Percentiles rank a stretch among this genome's conserved stretches.
Evolutionary conservation across 2,329 filamentous ascomycete genomes (phyloP).

Genomic region (Sarocladium oryzae): DNA sequence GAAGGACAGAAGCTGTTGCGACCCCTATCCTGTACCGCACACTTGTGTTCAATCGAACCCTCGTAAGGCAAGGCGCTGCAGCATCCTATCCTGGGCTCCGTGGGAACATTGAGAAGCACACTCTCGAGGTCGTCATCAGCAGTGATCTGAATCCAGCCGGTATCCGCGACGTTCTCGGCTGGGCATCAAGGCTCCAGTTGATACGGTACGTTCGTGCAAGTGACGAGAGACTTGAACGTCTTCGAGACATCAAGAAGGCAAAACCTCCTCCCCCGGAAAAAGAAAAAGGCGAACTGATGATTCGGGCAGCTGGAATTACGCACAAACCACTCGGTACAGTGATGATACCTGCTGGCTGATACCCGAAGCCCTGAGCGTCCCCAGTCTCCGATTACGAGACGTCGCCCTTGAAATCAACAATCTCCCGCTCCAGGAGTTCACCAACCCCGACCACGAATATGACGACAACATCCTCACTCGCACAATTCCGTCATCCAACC

Average conservation of each 20-base stretch:
- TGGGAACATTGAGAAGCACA: slow-evolving; percentile 29
- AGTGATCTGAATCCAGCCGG: slow-evolving; percentile 33
- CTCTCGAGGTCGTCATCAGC: slow-evolving; percentile 32
- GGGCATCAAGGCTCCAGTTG: slow-evolving; percentile 29
- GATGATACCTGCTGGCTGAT: slow-evolving; percentile 27
- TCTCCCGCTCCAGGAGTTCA: slow-evolving; percentile 32
- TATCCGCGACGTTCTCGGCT: slow-evolving; percentile 28
- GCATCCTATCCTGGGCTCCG: slow-evolving; percentile 25
- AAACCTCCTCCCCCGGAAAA: no score
- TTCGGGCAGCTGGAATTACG: not conserved
- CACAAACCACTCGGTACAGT: not conserved
- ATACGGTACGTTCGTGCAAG: slow-evolving; percentile 27
- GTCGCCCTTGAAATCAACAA: slow-evolving; percentile 33
- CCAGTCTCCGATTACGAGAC: slow-evolving; percentile 20
- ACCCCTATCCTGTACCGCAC: slow-evolving; percentile 36
- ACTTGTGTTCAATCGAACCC: slow-evolving; percentile 29
- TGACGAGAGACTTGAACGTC: no score
- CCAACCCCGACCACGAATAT: slow-evolving; percentile 9
- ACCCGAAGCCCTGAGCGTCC: slow-evolving; percentile 29
- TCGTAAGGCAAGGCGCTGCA: slow-evolving; percentile 29
- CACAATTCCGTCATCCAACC: slow-evolving; percentile 30
- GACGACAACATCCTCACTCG: slow-evolving; percentile 29
- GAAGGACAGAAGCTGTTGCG: slow-evolving; percentile 32
- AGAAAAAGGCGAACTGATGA: not conserved
- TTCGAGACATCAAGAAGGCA: no score